phyloP scores from a whole-genome alignment of 164 flowering plant genomes.

The Stephania cephalantha region DNA sequence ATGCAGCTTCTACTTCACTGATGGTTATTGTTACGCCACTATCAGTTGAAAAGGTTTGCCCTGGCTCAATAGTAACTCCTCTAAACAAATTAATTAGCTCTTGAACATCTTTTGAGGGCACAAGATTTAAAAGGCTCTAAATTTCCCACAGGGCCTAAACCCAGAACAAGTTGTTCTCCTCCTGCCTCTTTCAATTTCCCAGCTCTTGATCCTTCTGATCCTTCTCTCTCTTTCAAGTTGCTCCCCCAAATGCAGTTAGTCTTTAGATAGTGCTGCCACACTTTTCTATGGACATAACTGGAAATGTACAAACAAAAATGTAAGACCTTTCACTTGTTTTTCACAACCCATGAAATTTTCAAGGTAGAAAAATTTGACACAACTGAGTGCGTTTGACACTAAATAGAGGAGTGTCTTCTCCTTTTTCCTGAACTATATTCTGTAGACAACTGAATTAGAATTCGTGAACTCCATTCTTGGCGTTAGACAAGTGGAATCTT shows the following conservation, averaged over 20 bases:
- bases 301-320: constrained; percentile 4
- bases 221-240: constrained; percentile 44
- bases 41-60: constrained; percentile 27
- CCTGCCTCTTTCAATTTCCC: constrained; percentile 41
- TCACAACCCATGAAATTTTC: not conserved
- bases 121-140: constrained; percentile 92
- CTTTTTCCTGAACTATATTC: too few species aligned
- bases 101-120: constrained; percentile 66
- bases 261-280: constrained; percentile 90
- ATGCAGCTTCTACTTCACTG: constrained; percentile 47
- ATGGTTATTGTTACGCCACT: constrained; percentile 30
- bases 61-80: constrained; percentile 34
- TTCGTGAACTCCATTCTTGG: too few species aligned
- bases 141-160: constrained; percentile 88
- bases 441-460: too few species aligned
- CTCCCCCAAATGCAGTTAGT: constrained; percentile 90
- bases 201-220: constrained; percentile 26
- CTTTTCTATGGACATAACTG: constrained; percentile 87
- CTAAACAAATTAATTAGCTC: constrained; percentile 44
- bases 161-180: constrained; percentile 77
- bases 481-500: too few species aligned
- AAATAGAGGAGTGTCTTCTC: too few species aligned
- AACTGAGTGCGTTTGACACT: not conserved
- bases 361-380: not conserved
- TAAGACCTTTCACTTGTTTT: not conserved